phyloP scores from a whole-genome alignment of 1,284 basidiomycete genomes.

The Puccinia novopanici region DNA sequence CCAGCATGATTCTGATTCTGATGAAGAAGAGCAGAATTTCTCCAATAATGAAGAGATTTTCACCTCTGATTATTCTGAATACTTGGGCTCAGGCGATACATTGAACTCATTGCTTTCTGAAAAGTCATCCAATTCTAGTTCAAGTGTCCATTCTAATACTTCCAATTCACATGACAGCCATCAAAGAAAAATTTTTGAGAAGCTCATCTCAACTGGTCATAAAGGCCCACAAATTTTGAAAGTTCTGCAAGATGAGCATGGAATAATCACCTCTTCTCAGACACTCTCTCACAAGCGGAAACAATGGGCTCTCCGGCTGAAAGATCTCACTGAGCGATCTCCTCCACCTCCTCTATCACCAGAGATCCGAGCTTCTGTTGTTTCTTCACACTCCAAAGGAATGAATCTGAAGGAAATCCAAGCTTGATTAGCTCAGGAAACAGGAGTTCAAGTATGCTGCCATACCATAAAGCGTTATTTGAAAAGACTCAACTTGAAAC shows the following conservation, averaged over 20 bases:
- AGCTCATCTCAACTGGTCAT: neutral
- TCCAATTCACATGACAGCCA: neutral
- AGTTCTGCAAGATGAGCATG: neutral
- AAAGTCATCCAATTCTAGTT: neutral
- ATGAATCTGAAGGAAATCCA: no score
- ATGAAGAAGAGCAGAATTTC: no score
- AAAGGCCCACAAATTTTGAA: neutral
- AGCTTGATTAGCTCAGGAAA: no score
- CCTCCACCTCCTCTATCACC: no score
- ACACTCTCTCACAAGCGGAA: neutral
- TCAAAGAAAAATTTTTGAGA: neutral
- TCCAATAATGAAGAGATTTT: neutral
- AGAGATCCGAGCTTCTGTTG: no score
- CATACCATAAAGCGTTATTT: neutral
- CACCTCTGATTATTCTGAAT: slow-evolving; percentile 1
- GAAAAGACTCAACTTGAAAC: neutral
- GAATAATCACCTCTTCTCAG: neutral
- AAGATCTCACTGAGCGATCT: neutral
- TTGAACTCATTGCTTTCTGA: neutral
- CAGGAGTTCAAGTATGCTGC: no score
- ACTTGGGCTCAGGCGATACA: neutral
- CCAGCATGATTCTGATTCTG: no score
- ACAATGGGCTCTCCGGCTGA: neutral
- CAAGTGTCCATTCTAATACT: no score
- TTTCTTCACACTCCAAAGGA: no score